Evolutionary conservation across 2,329 filamentous ascomycete species (phyloP), one percentile per base, ranked within the genome.

Genomic region (Stemphylium vesicarium): DNA sequence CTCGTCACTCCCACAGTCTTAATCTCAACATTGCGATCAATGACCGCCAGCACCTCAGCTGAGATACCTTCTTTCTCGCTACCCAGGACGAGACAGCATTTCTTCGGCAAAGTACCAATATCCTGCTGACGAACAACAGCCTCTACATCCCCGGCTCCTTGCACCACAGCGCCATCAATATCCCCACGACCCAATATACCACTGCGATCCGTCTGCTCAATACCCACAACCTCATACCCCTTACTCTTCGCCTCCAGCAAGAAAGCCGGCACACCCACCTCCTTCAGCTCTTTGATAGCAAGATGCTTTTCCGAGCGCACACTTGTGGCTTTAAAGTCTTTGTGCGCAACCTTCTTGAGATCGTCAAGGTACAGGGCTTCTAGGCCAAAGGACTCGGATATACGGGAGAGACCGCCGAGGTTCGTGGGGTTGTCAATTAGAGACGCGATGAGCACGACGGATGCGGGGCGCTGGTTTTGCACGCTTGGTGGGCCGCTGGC

Each of bases 131-230:
- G 18, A 1, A 42, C 24, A 7, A 29, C 22, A 6, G n/a, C 33
- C 10, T 3, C 24, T 1, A 9, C 16, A 11, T n/a, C 38, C 13
- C 18, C 42, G n/a, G 43, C 56, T 1, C 11, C 20, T 11, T 33
- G 31, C 9, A 37, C 4, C 2, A 11, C 26, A 10, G 40, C 39
- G 29, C 15, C 43, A n/a, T 46, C 43, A 1, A 22, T 13, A 11
- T 15, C 37, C 12, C 65, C 66, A 0, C 68, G 65, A 0, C 81
- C 81, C 2, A 83, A 63, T 26, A 83, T 63, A 0, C 78, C 70
- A 45, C 77, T 80, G 1, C 77, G 72, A 64, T 83, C 81, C 15
- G 82, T 84, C 70, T 84, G 82, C 66, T 84, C 82, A 8, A 84
- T 78, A 0, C 81, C 81, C 3, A 84, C 78, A n/a, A 82, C 73